Percentiles rank a stretch among this genome's conserved stretches.
Conservation (phyloP, 768 basidiomycete species). For the Suillus americanus region DNA sequence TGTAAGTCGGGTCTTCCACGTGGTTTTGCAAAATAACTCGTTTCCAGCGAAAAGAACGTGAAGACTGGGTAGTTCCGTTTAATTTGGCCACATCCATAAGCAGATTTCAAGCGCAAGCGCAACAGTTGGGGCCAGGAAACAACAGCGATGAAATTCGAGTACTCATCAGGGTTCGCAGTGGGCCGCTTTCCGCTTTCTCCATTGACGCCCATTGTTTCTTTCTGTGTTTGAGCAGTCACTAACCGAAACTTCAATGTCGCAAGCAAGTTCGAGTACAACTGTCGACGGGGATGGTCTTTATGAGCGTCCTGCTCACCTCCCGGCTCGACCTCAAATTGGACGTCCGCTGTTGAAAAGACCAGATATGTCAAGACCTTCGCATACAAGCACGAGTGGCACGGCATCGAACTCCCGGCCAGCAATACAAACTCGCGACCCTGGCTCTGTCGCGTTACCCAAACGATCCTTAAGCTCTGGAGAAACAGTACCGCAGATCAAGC, state of each 20-base stretch:
- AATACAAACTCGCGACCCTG: slow-evolving; percentile 9
- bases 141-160: slow-evolving; percentile 34
- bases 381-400: slow-evolving; percentile 8
- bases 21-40: slow-evolving; percentile 24
- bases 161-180: slow-evolving; percentile 59
- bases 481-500: slow-evolving; percentile 36
- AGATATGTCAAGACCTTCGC: slow-evolving; percentile 15
- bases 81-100: slow-evolving; percentile 38
- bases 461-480: slow-evolving; percentile 30
- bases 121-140: slow-evolving; percentile 23
- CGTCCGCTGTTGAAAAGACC: slow-evolving; percentile 16
- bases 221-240: slow-evolving; percentile 47
- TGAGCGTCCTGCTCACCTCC: slow-evolving; percentile 29
- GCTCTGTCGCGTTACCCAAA: slow-evolving; percentile 20
- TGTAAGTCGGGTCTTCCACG: slow-evolving; percentile 22
- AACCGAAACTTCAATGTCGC: slow-evolving; percentile 18
- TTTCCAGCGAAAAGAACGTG: slow-evolving; percentile 42
- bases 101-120: slow-evolving; percentile 28
- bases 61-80: slow-evolving; percentile 43
- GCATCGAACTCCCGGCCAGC: slow-evolving; percentile 13
- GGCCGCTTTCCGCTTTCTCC: slow-evolving; percentile 36
- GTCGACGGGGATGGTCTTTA: slow-evolving; percentile 15
- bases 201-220: slow-evolving; percentile 39
- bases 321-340: slow-evolving; percentile 18
- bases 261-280: slow-evolving; percentile 13